These are phyloP conservation scores for Podospora didyma DNA, from an alignment of 495 filamentous ascomycete genomes.

Conservation along the genomic window DNA sequence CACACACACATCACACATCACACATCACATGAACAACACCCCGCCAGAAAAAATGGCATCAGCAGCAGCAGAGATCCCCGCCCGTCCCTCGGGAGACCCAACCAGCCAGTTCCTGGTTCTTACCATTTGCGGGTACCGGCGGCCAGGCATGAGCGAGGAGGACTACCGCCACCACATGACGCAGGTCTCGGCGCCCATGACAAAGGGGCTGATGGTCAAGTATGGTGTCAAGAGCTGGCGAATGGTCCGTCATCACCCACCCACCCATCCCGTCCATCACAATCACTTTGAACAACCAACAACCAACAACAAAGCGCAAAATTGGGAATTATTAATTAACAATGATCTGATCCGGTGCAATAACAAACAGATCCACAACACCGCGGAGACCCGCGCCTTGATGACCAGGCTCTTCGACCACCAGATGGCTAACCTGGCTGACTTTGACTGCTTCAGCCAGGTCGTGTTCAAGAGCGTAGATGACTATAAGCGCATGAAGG, in stretches of 20 bases:
- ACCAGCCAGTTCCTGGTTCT: constrained; percentile 29
- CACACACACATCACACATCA: too few relatives aligned
- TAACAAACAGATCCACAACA: constrained; percentile 38
- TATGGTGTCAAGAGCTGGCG: constrained; percentile 41
- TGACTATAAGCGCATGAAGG: constrained; percentile 34
- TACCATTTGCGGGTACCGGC: constrained; percentile 48
- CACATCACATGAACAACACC: too few relatives aligned
- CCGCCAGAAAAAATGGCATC: too few relatives aligned
- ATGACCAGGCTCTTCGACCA: constrained; percentile 37
- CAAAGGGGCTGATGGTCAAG: constrained; percentile 41
- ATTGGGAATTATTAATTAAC: too few relatives aligned
- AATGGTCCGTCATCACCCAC: constrained; percentile 5
- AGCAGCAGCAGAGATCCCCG: too few relatives aligned
- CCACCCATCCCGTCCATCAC: not conserved
- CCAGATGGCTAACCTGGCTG: constrained; percentile 34
- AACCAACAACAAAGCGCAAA: too few relatives aligned
- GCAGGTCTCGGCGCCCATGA: constrained; percentile 40
- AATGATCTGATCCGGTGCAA: too few relatives aligned
- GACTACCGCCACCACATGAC: constrained; percentile 46
- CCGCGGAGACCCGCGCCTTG: constrained; percentile 24
- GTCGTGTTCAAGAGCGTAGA: constrained; percentile 36
- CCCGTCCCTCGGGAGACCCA: too few relatives aligned
- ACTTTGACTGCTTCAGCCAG: constrained; percentile 45
- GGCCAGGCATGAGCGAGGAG: constrained; percentile 47
- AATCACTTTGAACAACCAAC: not conserved